Percentiles rank a stretch among this genome's conserved stretches.
These are phyloP conservation scores for Symbiotaphrina buchneri DNA, from an alignment of 495 filamentous ascomycete genomes.

Conservation along the genomic window DNA sequence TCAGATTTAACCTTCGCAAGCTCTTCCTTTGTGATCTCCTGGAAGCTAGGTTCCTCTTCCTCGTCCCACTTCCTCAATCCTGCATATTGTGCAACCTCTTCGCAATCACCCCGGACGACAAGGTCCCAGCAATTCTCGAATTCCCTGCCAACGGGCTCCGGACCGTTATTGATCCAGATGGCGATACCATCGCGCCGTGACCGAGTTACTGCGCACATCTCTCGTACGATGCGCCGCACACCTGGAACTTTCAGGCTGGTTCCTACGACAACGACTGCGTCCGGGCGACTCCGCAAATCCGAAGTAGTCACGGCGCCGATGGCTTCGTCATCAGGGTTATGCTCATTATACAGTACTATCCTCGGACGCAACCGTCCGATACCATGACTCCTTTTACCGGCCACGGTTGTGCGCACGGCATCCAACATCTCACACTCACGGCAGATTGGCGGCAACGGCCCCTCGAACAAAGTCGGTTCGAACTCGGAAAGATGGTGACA, in stretches of 20 bases:
- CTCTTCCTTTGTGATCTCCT: neutral
- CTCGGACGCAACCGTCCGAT: constrained; percentile 77
- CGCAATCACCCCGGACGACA: constrained; percentile 67
- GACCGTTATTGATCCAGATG: constrained; percentile 83
- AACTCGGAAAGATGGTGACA: constrained; percentile 61
- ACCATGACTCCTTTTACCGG: constrained; percentile 81
- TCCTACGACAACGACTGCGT: constrained; percentile 83
- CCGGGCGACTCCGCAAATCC: constrained; percentile 66
- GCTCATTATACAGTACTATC: constrained; percentile 94
- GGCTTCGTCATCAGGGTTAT: constrained; percentile 86
- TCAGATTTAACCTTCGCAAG: neutral
- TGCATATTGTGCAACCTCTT: constrained; percentile 48
- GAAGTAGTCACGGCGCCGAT: constrained; percentile 75
- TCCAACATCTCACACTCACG: constrained; percentile 53
- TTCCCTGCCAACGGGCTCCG: constrained; percentile 57
- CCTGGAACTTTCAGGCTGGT: constrained; percentile 91
- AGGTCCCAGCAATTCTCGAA: constrained; percentile 85
- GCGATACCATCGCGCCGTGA: constrained; percentile 70
- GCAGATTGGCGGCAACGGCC: constrained; percentile 68
- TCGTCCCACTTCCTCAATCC: constrained; percentile 3
- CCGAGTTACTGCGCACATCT: constrained; percentile 65
- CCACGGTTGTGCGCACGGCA: constrained; percentile 44
- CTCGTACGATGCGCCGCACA: constrained; percentile 67
- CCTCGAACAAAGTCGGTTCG: constrained; percentile 56
- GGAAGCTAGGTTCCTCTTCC: neutral